Conservation (phyloP, 1,284 basidiomycete genomes). For the Stygiomarasmius scandens region DNA sequence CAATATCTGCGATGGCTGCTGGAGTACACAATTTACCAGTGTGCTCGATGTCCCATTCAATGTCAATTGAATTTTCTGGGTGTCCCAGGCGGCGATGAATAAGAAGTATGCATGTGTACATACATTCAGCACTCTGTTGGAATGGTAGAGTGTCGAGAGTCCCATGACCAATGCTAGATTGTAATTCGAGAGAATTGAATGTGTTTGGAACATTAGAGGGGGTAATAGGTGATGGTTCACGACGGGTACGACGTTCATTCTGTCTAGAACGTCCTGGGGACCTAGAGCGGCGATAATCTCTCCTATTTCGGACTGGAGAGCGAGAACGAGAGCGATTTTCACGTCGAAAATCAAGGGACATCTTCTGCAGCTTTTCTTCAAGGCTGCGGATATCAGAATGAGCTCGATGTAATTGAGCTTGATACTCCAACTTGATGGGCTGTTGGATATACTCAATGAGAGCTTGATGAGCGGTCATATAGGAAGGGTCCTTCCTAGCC, state of each 20-base stretch:
- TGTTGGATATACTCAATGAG: not conserved
- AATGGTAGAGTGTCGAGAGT: not conserved
- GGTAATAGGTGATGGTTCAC: not conserved
- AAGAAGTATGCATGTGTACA: not conserved
- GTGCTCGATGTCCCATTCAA: not conserved
- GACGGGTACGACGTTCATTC: not conserved
- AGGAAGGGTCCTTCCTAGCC: not conserved
- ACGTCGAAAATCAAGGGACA: not conserved
- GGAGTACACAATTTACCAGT: not conserved
- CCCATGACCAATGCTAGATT: not conserved
- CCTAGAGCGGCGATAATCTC: not conserved
- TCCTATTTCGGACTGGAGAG: not conserved
- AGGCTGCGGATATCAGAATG: not conserved
- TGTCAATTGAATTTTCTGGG: not conserved
- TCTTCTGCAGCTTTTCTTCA: not conserved
- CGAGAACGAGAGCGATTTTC: too few relatives aligned
- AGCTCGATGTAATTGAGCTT: not conserved
- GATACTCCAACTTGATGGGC: not conserved
- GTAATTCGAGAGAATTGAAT: too few relatives aligned
- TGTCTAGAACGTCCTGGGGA: too few relatives aligned
- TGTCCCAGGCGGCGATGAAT: not conserved
- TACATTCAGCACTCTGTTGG: not conserved
- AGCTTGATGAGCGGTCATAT: not conserved
- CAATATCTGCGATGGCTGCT: not conserved
- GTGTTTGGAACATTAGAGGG: too few relatives aligned